Conservation (phyloP, 768 basidiomycete species). For the Xerocomellus amylosporus region DNA sequence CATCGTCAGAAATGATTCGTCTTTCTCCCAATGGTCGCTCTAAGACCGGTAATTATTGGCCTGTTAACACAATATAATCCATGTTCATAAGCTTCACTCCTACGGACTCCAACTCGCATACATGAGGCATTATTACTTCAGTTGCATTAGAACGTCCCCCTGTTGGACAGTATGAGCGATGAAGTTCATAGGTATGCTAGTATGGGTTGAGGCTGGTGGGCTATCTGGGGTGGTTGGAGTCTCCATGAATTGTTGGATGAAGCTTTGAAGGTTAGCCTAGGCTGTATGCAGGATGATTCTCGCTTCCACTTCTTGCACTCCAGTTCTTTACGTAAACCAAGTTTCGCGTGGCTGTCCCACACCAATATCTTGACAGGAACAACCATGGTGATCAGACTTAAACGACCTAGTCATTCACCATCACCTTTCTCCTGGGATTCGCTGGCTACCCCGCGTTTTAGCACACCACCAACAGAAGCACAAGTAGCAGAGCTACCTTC, state of each 20-base stretch:
- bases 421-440: constrained; percentile 66
- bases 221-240: too few species aligned
- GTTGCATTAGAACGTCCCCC: background rate
- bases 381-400: constrained; percentile 44
- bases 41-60: background rate
- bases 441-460: constrained; percentile 29
- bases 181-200: too few species aligned
- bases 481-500: constrained; percentile 50
- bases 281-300: too few species aligned
- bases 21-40: background rate
- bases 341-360: background rate
- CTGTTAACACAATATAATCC: background rate
- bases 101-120: background rate
- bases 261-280: too few species aligned
- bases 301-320: background rate
- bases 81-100: background rate
- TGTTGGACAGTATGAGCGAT: too few species aligned
- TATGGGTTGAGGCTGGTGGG: too few species aligned
- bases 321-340: constrained; percentile 21
- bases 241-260: too few species aligned
- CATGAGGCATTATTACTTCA: background rate
- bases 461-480: constrained; percentile 33
- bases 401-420: constrained; percentile 41
- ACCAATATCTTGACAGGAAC: constrained; percentile 4
- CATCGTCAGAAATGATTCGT: background rate